Conservation (phyloP, 2,329 filamentous ascomycete species). For the Magnaporthiopsis rhizophila region DNA sequence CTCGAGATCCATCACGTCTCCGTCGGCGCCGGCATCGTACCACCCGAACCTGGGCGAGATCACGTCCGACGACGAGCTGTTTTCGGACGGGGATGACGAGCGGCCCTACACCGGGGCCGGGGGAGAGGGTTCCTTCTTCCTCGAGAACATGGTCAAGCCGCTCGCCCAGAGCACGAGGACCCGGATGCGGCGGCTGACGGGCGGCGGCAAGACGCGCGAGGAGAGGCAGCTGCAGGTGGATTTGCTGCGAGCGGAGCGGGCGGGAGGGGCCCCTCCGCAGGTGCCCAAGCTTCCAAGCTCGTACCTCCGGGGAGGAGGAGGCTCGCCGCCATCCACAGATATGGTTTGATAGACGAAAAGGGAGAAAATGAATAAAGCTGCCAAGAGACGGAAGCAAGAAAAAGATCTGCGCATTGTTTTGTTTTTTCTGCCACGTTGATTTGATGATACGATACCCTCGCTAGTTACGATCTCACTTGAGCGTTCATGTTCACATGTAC, state of each 20-base stretch:
- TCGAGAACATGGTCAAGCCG: slow-evolving; percentile 55
- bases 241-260: not conserved
- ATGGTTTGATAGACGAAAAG: slow-evolving; percentile 12
- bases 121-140: slow-evolving; percentile 41
- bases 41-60: slow-evolving; percentile 51
- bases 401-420: not conserved
- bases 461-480: not conserved
- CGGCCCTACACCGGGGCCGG: slow-evolving; percentile 27
- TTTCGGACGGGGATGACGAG: slow-evolving; percentile 70
- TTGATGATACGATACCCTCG: slow-evolving; percentile 1
- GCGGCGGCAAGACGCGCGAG: slow-evolving; percentile 35
- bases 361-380: not conserved
- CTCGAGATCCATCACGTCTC: slow-evolving; percentile 76
- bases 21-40: slow-evolving; percentile 50
- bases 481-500: not conserved
- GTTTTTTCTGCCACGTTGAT: not conserved
- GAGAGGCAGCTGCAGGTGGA: slow-evolving; percentile 14
- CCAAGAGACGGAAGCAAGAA: not conserved
- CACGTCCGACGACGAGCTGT: slow-evolving; percentile 71
- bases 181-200: slow-evolving; percentile 55
- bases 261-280: slow-evolving; percentile 9
- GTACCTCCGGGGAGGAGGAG: slow-evolving; percentile 15
- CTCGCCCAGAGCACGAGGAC: slow-evolving; percentile 48
- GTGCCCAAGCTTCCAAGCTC: slow-evolving; percentile 19
- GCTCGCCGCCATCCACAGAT: slow-evolving; percentile 13